Evolutionary conservation across 1,284 basidiomycete genomes (phyloP), one percentile per base, ranked within the genome.

Genomic region (Cutaneotrichosporon curvatum): DNA sequence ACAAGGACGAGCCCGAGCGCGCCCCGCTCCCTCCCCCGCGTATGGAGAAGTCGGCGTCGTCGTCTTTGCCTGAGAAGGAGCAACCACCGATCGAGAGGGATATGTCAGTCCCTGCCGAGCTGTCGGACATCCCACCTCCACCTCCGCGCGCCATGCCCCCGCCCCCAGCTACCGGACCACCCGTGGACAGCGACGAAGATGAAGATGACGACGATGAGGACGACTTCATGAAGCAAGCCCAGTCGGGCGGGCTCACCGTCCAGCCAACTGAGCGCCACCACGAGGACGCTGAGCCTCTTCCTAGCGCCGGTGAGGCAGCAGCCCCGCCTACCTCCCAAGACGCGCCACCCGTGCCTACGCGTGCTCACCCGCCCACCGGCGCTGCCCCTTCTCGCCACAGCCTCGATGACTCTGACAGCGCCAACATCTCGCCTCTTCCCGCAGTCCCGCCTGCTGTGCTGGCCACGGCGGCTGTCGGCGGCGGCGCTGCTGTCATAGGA

Each of bases 151-250:
- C 25, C 7, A 19, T 34, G 21, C 41, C 23, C 14, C 37, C 42
- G n/a, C 25, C 42, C 10, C 19, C 42, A 3, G 47, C 45, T 12
- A 43, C 58, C 2, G 31, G 42, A 6, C 51, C 50, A n/a, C 56
- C 48, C 16, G 37, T 53, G 20, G 47, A 59, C 8, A 57, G 56
- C 12, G 62, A 59, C 11, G 41, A 57, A 11, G 58, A 60, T 18
- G 58, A 59, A 2, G 56, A 54, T 11, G 61, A 63, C 20, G 64
- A 59, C 10, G 60, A 62, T 12, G 53, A 50, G 12, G 62, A 64
- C 21, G 57, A 57, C 40, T 43, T 60, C 28, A 50, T 63, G 47
- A 21, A 47, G 16, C 48, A 59, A 28, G 62, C 59, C 10, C 40
- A 54, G 33, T 18, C 30, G 16, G 62, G 59, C 9, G 18, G 47